Percentiles rank a stretch among this genome's conserved stretches.
Evolutionary conservation across 495 filamentous ascomycete species (phyloP).

Genomic region (Monascus purpureus): DNA sequence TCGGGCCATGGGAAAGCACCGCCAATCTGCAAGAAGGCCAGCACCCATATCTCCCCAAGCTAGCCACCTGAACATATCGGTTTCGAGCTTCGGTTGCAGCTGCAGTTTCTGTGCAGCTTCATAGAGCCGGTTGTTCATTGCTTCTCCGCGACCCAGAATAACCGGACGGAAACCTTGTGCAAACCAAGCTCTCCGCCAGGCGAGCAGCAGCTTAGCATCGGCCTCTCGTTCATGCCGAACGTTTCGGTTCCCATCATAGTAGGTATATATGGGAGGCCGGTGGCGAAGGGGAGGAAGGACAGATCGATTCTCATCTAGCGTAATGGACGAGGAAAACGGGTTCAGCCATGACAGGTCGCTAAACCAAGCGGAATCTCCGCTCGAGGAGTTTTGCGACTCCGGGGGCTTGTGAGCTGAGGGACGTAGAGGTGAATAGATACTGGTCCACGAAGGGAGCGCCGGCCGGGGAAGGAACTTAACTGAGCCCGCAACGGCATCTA

Average conservation of each 20-base stretch:
- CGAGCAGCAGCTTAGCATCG: slow-evolving; percentile 64
- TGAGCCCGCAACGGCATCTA: slow-evolving; percentile 11
- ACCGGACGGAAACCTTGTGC: slow-evolving; percentile 81
- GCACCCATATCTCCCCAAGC: slow-evolving; percentile 92
- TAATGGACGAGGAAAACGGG: slow-evolving; percentile 77
- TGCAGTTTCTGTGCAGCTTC: slow-evolving; percentile 42
- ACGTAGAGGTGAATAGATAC: slow-evolving; percentile 39
- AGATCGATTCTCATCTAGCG: slow-evolving; percentile 73
- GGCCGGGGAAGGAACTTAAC: slow-evolving; percentile 26
- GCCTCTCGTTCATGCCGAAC: slow-evolving; percentile 47
- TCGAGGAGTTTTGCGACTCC: slow-evolving; percentile 64
- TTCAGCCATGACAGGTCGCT: slow-evolving; percentile 77
- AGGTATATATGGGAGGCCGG: slow-evolving; percentile 80
- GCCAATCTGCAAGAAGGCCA: slow-evolving; percentile 66
- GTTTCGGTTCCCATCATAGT: slow-evolving; percentile 62
- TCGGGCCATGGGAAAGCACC: slow-evolving; percentile 73
- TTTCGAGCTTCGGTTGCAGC: slow-evolving; percentile 41
- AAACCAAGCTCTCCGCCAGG: slow-evolving; percentile 91
- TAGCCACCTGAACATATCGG: slow-evolving; percentile 70
- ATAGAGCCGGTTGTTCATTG: slow-evolving; percentile 72
- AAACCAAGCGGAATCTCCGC: slow-evolving; percentile 72
- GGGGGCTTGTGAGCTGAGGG: slow-evolving; percentile 63
- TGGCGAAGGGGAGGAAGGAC: slow-evolving; percentile 66
- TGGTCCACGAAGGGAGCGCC: slow-evolving; percentile 25
- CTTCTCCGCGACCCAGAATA: slow-evolving; percentile 67